Base-by-base conservation (phyloP, 176 grass and related monocot genomes). In the Urochloa ruziziensis region DNA sequence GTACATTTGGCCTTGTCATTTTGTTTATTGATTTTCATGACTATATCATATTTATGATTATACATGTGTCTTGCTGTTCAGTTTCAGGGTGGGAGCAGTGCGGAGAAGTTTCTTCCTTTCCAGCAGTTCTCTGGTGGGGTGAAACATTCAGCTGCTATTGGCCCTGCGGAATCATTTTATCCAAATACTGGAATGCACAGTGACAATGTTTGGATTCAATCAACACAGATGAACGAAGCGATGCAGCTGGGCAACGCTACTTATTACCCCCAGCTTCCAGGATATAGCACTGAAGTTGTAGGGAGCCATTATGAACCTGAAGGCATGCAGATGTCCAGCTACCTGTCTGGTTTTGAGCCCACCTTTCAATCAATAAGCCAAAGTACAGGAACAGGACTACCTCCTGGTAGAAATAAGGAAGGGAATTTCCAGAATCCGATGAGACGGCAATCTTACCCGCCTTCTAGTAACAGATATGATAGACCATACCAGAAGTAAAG, bases 401-500 rank as follows among this genome's bases (percentile, higher is more conserved):
- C 52, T 51, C 62, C 21, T 64, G 78, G 40, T 64, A 74, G 72
- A 27, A 84, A 87, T 42, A 86, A 77, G 40, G 79, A 73, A 73
- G 73, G 65, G 73, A 62, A 29, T 18, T 80, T 86, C 56, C 84
- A 85, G 76, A 82, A 86, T 29, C 61, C 58, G 1, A 68, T 78
- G 34, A 83, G 74, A 48, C 82, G 81, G 39, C 88, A 88, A 61
- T 82, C 81, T 79, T 89, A 84, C 87, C 88, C 88, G 75, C 80
- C 48, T 60, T 88, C 89, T 29, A 80, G 92, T 39, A 90, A 85
- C 86, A 89, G 77, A 86, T 86, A 83, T 44, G 81, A 83, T 64
- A 23, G 49, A 57, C 82, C 81, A 48, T 84, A 91, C 82, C 62
- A 48, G 54, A 89, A 87, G 73, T 34, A 34, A 73, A 72, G 83